Evolutionary conservation across 106 monocot genomes (phyloP), one percentile per base, ranked within the genome.

Genomic region (Agapanthus africanus): DNA sequence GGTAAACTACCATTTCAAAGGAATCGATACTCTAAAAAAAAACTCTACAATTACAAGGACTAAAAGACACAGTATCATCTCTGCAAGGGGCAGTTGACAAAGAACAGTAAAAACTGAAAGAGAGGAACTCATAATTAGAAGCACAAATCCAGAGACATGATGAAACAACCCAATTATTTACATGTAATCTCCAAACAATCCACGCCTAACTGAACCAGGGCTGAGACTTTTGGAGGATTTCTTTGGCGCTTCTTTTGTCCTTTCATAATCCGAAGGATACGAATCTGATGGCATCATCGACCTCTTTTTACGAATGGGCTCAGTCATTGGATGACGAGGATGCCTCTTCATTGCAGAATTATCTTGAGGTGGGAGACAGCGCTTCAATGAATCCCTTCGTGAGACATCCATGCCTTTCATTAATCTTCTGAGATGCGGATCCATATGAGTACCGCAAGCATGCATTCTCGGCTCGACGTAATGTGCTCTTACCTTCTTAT

Each of bases 391-490:
- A 19, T 37, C 19, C 70, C 80, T 77, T 39, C 84, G 73, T 7
- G 77, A 59, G 47, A 32, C 25, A 14, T 65, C 74, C 74, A 80
- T 78, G 4, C 39, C 2, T 40, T 46, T 77, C 63, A 85, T 14
- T 54, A 70, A 39, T 37, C 40, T 80, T 33, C 19, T n/a, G 0
- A 65, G 23, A 0, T 39, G 19, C 25, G 37, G 15, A 25, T 71
- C 16, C 25, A n/a, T n/a, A n/a, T n/a, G n/a, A n/a, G 0, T 7
- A 34, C 1, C 19, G 25, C 42, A 21, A 59, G 21, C 47, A 26
- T 13, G 31, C 19, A 19, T 3, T 63, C 36, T 16, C 2, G 22
- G 2, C 27, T 36, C 39, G 6, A 18, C 4, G 13, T n/a, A 4
- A 38, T 32, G 71, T 11, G 9, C 18, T 2, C 9, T 65, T 6